phyloP scores from a whole-genome alignment of 257 asterid genomes.

The Nicotiana knightiana region DNA sequence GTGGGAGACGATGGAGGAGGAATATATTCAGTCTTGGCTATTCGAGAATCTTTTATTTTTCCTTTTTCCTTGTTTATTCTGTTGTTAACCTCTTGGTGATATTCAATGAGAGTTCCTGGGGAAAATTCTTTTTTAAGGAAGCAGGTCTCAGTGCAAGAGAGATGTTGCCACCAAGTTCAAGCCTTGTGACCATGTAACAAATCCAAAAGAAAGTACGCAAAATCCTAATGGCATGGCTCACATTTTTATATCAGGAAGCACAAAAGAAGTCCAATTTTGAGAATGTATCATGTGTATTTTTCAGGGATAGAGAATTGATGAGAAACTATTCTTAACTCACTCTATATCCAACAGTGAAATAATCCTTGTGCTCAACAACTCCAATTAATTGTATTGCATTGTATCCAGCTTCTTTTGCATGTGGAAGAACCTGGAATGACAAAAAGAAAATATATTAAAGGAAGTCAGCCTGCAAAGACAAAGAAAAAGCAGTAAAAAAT shows the following conservation, averaged over 20 bases:
- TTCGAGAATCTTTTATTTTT: background rate
- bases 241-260: background rate
- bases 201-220: background rate
- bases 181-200: background rate
- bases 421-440: slow-evolving; percentile 67
- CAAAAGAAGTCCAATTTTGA: slow-evolving; percentile 5
- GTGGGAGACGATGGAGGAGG: background rate
- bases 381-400: slow-evolving; percentile 89
- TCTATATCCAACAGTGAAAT: slow-evolving; percentile 79
- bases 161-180: background rate
- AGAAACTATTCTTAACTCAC: slow-evolving; percentile 39
- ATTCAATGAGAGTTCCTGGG: background rate
- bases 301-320: background rate
- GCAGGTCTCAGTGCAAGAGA: background rate
- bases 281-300: background rate
- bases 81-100: background rate
- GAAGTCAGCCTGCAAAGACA: background rate
- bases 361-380: slow-evolving; percentile 91
- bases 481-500: background rate
- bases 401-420: slow-evolving; percentile 92
- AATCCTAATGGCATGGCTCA: background rate
- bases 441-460: background rate
- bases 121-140: background rate
- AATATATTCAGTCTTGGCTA: background rate
- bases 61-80: background rate